Base-by-base conservation (phyloP, 1,284 basidiomycete species). In the Singerocomus rubriflavus region DNA sequence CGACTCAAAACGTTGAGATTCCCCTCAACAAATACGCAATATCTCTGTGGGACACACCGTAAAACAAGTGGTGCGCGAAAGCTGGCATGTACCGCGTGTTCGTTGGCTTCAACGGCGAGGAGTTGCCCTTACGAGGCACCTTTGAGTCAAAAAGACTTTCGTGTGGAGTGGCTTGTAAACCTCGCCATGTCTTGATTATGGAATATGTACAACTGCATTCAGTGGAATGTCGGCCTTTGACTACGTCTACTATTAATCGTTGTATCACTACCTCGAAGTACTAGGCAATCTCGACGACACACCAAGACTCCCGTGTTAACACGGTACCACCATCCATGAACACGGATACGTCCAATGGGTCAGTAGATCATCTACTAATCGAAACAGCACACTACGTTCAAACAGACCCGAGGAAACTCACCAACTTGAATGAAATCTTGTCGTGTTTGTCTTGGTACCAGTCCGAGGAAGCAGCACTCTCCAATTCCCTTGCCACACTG, bases 391-490 rank as follows among this genome's bases (percentile, higher is more conserved):
- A 35, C n/a, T 11, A 21, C 40, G 26, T 49, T 41, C 54, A 44
- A 31, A 64, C 50, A 42, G 73, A 82, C 57, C 79, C 79, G 30
- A 71, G 78, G 42, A 67, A 73, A n/a, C 73, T 90, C 17, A 84
- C 79, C 1, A 81, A 72, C 45, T 65, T 88, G n/a, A 71, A 81
- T 6, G 82, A 89, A 51, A 82, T 91, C 36, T 70, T 90, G 12
- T 79, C 82, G 16, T 81, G 79, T 51, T 73, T 91, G n/a, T 84
- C 87, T 27, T 76, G 80, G 21, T 80, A 92, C 33, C 84, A 93
- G 59, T 80, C 84, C 12, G 82, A 91, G 65, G 91, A 95, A 62
- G 76, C 85, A 32, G 77, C 85, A 26, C 78, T 95, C 14, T 90
- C 91, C 11, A 76, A 80, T 45, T 84, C 86, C n/a, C 80, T 96